Evolutionary conservation across 2,329 filamentous ascomycete genomes (phyloP), one percentile per base, ranked within the genome.

Genomic region (Corynespora cassiicola): DNA sequence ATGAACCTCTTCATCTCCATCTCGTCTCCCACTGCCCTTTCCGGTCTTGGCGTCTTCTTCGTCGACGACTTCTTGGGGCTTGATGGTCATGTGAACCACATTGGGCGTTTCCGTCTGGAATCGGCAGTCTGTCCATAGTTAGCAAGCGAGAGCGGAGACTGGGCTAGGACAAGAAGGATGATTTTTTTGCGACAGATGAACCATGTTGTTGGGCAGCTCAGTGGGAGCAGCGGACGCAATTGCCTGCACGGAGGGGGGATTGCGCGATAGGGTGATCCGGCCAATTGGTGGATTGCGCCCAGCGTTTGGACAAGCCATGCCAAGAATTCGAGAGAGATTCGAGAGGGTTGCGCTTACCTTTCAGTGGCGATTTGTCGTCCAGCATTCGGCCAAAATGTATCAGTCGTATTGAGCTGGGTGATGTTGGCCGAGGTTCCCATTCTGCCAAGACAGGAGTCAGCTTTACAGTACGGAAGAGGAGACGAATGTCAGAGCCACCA

Each of bases 51-150:
- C 84, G 53, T 89, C 86, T 51, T 86, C 83, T 59, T 94, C 90
- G 50, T 95, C 86, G 45, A 92, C 75, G 24, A 87, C 80, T 61
- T 95, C 89, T 61, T 90, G 86, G 3, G 90, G 90, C 55, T 88
- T 87, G 55, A 96, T 84, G 5, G 88, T 92, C 90, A 96, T 95
- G 69, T 96, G 90, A n/a, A 96, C 84, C 18, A 95, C 88, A 53
- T 95, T 95, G 6, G 88, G 82, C 8, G 78, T 75, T 47, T 90
- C 85, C 19, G 77, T 76, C 59, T 82, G 87, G 61, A 95, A 90
- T 45, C 84, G 86, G 60, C 88, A 91, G 52, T 91, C 90, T 95
- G 39, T 18, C 17, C 3, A 7, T 21, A 34, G 39, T 56, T 20
- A 59, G 47, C 24, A 22, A 31, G 24, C 11, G 30, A 29, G 12